These are phyloP conservation scores for Cyclotella atomus DNA, from an alignment of 108 stramenopile genomes.

Conservation along the genomic window DNA sequence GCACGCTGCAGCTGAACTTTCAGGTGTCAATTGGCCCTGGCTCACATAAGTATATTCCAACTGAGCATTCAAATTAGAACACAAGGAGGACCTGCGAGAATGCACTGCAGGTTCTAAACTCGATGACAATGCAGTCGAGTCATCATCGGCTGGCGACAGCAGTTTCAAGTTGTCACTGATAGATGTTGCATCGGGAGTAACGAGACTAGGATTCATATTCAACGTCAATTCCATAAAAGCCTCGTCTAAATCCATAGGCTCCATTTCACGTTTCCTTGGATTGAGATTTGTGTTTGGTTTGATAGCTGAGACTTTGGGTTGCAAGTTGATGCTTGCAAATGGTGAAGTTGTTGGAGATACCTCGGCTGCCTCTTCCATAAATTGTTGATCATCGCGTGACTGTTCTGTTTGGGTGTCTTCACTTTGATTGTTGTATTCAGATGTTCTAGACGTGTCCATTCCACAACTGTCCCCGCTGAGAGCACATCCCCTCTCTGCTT, in stretches of 20 bases:
- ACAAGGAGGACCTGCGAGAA: background rate
- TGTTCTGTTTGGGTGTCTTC: background rate
- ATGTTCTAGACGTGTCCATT: background rate
- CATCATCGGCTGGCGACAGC: background rate
- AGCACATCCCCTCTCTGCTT: slow-evolving; percentile 10
- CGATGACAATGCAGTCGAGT: background rate
- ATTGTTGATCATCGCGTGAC: background rate
- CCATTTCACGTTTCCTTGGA: background rate
- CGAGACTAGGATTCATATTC: background rate
- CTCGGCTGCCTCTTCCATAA: background rate
- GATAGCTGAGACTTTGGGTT: background rate
- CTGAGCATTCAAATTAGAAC: background rate
- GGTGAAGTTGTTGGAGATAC: background rate
- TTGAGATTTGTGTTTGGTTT: background rate
- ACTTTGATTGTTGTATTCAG: background rate
- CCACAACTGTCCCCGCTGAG: background rate
- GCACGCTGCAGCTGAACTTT: background rate
- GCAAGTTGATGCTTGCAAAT: background rate
- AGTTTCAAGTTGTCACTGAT: background rate
- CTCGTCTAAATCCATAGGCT: slow-evolving; percentile 1
- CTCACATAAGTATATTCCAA: background rate
- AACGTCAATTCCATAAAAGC: slow-evolving; percentile 14
- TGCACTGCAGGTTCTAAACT: background rate
- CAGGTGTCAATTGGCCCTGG: background rate
- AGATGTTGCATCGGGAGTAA: background rate